These are phyloP conservation scores for Fraxinus greggii DNA, from an alignment of 305 asterid genomes.

Conservation along the genomic window DNA sequence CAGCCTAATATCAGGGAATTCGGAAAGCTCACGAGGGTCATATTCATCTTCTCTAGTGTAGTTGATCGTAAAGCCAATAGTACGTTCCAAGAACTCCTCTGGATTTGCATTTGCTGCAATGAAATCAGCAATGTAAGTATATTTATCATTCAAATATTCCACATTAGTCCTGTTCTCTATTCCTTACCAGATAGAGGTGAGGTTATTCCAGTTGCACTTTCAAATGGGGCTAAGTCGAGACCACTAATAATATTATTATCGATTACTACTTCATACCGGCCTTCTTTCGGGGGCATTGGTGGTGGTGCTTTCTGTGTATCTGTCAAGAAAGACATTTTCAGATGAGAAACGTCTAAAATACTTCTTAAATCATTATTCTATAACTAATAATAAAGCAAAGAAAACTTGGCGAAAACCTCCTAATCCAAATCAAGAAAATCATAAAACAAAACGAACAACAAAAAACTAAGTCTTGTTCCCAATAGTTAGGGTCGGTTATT, in stretches of 20 bases:
- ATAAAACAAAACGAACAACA: not conserved
- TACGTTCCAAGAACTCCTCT: conserved; percentile 58
- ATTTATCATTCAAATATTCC: not conserved
- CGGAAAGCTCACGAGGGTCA: conserved; percentile 75
- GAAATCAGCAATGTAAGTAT: not conserved
- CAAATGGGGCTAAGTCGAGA: conserved; percentile 61
- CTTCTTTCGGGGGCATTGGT: conserved; percentile 68
- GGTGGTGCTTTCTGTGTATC: conserved; percentile 47
- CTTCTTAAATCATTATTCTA: too few relatives aligned
- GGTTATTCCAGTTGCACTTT: conserved; percentile 47
- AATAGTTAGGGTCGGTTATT: not conserved
- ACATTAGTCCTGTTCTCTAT: not conserved
- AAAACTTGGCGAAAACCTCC: not conserved
- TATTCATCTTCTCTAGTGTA: conserved; percentile 58
- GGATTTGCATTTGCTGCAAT: conserved; percentile 51
- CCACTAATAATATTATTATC: conserved; percentile 49
- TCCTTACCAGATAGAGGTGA: conserved; percentile 46
- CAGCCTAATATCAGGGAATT: conserved; percentile 74
- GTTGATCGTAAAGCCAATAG: conserved; percentile 70
- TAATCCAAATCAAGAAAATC: not conserved
- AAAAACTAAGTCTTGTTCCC: not conserved
- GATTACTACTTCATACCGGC: conserved; percentile 65
- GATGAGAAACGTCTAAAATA: not conserved
- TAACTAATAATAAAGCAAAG: not conserved
- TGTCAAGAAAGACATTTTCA: not conserved